These are phyloP conservation scores for Penicillium dipodomyicola DNA, from an alignment of 495 filamentous ascomycete species.

Conservation along the genomic window DNA sequence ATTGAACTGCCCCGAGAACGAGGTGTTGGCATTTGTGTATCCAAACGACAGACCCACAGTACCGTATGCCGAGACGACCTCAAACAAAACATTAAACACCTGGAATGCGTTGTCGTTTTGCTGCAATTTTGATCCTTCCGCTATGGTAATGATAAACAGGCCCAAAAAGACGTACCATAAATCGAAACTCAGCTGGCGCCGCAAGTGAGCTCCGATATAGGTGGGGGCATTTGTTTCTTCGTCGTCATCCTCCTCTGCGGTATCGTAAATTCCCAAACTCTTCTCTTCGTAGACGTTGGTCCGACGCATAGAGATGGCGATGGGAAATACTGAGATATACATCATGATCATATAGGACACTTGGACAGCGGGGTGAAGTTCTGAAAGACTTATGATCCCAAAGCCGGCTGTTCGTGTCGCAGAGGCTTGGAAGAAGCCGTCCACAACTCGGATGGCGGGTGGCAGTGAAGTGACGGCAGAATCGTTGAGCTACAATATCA, in stretches of 20 bases:
- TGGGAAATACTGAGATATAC: slow-evolving; percentile 97
- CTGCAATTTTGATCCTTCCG: slow-evolving; percentile 67
- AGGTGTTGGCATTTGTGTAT: slow-evolving; percentile 68
- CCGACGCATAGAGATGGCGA: slow-evolving; percentile 87
- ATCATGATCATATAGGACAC: slow-evolving; percentile 98
- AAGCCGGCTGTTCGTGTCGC: slow-evolving; percentile 89
- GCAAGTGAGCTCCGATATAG: slow-evolving; percentile 85
- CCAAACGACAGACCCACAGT: slow-evolving; percentile 91
- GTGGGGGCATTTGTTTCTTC: slow-evolving; percentile 58
- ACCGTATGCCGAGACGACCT: slow-evolving; percentile 89
- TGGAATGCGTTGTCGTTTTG: slow-evolving; percentile 63
- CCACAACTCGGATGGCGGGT: slow-evolving; percentile 68
- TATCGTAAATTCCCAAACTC: slow-evolving; percentile 74
- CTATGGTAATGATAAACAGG: slow-evolving; percentile 81
- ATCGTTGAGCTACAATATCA: slow-evolving; percentile 58
- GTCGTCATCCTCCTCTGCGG: slow-evolving; percentile 41
- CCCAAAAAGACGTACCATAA: slow-evolving; percentile 92
- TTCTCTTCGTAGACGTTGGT: slow-evolving; percentile 98
- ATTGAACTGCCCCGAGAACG: slow-evolving; percentile 76
- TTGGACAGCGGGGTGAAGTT: slow-evolving; percentile 85
- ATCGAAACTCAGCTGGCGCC: slow-evolving; percentile 88
- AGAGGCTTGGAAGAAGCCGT: slow-evolving; percentile 83
- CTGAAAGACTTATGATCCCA: slow-evolving; percentile 68
- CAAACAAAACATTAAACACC: slow-evolving; percentile 81
- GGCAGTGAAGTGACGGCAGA: slow-evolving; percentile 59